Conservation (phyloP, 2,329 filamentous ascomycete species). For the Arthrobotrys conoides region DNA sequence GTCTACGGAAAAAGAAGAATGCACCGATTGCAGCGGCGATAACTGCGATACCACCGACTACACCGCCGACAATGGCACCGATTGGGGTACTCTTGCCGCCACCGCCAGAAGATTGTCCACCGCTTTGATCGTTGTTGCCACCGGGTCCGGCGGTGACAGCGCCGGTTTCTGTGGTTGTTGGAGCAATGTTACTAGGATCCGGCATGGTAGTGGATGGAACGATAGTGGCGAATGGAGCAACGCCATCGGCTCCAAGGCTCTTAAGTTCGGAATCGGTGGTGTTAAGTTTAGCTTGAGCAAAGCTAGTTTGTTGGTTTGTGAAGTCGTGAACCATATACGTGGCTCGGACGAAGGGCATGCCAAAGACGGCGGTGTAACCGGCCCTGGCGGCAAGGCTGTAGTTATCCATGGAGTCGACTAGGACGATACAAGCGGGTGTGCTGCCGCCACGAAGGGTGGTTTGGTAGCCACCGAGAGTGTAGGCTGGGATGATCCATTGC, state of each 20-base stretch:
- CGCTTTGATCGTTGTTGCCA: background rate
- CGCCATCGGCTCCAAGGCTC: conserved; percentile 47
- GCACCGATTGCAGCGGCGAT: conserved; percentile 40
- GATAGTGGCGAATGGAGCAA: conserved; percentile 42
- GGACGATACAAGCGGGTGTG: conserved; percentile 42
- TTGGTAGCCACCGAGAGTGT: conserved; percentile 40
- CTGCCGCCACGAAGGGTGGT: conserved; percentile 31
- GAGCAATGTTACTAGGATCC: conserved; percentile 24
- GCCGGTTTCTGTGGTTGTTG: conserved; percentile 13
- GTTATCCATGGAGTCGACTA: conserved; percentile 58
- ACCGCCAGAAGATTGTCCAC: background rate
- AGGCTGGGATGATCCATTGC: conserved; percentile 56
- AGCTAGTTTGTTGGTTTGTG: conserved; percentile 58
- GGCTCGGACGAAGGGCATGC: conserved; percentile 57
- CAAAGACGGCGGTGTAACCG: conserved; percentile 45
- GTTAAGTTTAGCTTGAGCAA: conserved; percentile 59
- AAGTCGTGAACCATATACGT: conserved; percentile 59
- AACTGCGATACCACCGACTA: conserved; percentile 57
- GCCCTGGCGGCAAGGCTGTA: conserved; percentile 37
- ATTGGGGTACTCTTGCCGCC: conserved; percentile 37
- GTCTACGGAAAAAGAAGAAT: conserved; percentile 52
- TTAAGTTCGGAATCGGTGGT: conserved; percentile 50
- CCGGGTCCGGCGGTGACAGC: conserved; percentile 11
- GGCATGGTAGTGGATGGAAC: conserved; percentile 23
- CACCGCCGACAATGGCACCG: conserved; percentile 57